Conservation (phyloP, 176 grass and related monocot species). For the Phoenix roebelenii region DNA sequence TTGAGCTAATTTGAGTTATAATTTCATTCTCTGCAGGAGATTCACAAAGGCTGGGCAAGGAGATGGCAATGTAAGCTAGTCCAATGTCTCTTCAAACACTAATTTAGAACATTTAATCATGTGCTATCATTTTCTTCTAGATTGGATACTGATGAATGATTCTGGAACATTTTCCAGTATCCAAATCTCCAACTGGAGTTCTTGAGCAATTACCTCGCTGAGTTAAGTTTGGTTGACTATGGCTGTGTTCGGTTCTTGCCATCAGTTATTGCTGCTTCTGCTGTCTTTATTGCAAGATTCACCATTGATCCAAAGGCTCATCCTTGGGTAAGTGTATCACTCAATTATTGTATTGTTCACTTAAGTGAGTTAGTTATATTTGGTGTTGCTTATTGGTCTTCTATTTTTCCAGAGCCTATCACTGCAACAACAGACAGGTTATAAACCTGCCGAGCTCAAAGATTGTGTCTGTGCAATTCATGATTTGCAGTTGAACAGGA, state of each 20-base stretch:
- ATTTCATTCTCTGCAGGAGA: conserved; percentile 26
- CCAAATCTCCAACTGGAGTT: conserved; percentile 20
- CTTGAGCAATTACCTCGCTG: conserved; percentile 44
- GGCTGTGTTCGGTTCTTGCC: conserved; percentile 40
- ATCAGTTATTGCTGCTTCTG: conserved; percentile 47
- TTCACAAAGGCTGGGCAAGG: conserved; percentile 22
- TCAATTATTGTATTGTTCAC: too few species aligned
- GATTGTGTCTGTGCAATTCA: conserved; percentile 25
- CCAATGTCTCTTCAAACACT: background rate
- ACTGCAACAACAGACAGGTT: conserved; percentile 30
- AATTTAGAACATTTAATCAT: background rate
- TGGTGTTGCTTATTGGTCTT: background rate
- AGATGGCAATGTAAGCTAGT: conserved; percentile 35
- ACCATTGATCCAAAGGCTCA: conserved; percentile 30
- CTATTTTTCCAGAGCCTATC: conserved; percentile 26
- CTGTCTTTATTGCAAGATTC: conserved; percentile 48
- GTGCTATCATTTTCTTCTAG: too few species aligned
- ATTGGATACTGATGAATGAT: too few species aligned
- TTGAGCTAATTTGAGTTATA: too few species aligned
- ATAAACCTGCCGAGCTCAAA: conserved; percentile 29
- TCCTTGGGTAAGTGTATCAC: conserved; percentile 41
- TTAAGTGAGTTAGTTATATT: background rate
- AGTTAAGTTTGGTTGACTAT: conserved; percentile 52
- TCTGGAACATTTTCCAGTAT: background rate
- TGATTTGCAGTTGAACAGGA: conserved; percentile 27